Conservation (phyloP, 2,329 filamentous ascomycete genomes). For the Ilyonectria sp. region DNA sequence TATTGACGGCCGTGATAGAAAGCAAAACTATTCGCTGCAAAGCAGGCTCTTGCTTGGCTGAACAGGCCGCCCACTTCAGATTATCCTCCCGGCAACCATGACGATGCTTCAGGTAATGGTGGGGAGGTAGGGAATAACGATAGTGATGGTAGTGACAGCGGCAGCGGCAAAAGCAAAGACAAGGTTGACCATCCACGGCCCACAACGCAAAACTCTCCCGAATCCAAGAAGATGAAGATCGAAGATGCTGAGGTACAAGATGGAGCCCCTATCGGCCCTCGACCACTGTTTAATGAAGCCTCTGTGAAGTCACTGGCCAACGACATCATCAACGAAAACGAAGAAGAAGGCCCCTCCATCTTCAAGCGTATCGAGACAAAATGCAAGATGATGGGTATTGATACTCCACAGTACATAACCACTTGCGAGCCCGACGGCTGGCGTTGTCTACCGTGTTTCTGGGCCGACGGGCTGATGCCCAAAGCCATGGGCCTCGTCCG, state of each 20-base stretch:
- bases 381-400: conserved; percentile 52
- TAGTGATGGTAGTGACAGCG: background rate
- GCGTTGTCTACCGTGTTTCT: conserved; percentile 55
- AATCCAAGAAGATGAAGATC: conserved; percentile 32
- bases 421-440: conserved; percentile 45
- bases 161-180: background rate
- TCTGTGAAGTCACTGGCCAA: background rate
- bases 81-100: background rate
- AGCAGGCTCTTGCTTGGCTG: conserved; percentile 62
- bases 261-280: conserved; percentile 9
- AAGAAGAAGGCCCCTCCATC: conserved; percentile 23
- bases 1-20: conserved; percentile 44
- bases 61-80: background rate
- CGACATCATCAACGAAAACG: conserved; percentile 9
- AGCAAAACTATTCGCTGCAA: conserved; percentile 69
- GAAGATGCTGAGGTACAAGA: conserved; percentile 34
- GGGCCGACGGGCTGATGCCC: conserved; percentile 50
- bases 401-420: conserved; percentile 54
- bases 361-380: conserved; percentile 52
- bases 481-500: conserved; percentile 52
- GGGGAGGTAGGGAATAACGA: background rate
- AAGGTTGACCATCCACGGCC: conserved; percentile 21
- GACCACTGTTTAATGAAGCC: background rate
- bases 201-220: conserved; percentile 16
- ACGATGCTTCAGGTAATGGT: background rate